A percentile compares a stretch with the other conserved stretches of the same genome.
phyloP scores from a whole-genome alignment of 2,329 filamentous ascomycete genomes.

The Akanthomyces uredinophilus region DNA sequence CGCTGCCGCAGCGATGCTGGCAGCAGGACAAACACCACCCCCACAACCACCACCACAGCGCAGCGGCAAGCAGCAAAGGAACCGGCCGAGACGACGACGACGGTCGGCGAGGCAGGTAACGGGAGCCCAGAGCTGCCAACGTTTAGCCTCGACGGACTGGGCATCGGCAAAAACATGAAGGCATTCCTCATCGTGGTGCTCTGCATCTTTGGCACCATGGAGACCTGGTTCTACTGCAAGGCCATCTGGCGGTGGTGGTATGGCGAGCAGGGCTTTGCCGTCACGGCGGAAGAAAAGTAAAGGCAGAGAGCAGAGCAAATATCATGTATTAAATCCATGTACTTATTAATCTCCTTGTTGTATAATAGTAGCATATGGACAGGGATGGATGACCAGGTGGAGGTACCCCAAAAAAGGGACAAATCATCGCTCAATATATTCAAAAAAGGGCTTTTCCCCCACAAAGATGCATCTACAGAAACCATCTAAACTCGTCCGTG shows the following conservation, averaged over 20 bases:
- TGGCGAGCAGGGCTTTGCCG: conserved; percentile 4
- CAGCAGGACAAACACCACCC: not conserved
- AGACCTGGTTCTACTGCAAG: conserved; percentile 30
- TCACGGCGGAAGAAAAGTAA: not conserved
- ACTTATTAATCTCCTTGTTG: not conserved
- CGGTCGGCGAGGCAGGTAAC: conserved; percentile 14
- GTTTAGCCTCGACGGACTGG: conserved; percentile 24
- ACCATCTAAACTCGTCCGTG: conserved; percentile 47
- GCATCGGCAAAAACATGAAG: conserved; percentile 26
- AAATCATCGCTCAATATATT: conserved; percentile 8
- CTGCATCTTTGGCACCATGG: conserved; percentile 28
- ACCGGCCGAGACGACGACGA: not conserved
- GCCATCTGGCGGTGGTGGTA: conserved; percentile 27
- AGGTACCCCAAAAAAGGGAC: not conserved
- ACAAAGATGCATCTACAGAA: conserved; percentile 27
- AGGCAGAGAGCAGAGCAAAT: not conserved
- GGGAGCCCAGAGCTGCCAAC: conserved; percentile 20
- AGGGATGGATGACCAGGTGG: not conserved
- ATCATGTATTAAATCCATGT: not conserved
- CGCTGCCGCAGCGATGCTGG: not conserved
- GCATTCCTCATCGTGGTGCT: conserved; percentile 23
- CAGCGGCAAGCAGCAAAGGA: not conserved
- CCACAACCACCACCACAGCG: not conserved
- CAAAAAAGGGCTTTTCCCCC: not conserved
- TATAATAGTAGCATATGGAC: not conserved